Evolutionary conservation across 1,284 basidiomycete genomes (phyloP), one percentile per base, ranked within the genome.

Genomic region (Trichosporon ovoides): DNA sequence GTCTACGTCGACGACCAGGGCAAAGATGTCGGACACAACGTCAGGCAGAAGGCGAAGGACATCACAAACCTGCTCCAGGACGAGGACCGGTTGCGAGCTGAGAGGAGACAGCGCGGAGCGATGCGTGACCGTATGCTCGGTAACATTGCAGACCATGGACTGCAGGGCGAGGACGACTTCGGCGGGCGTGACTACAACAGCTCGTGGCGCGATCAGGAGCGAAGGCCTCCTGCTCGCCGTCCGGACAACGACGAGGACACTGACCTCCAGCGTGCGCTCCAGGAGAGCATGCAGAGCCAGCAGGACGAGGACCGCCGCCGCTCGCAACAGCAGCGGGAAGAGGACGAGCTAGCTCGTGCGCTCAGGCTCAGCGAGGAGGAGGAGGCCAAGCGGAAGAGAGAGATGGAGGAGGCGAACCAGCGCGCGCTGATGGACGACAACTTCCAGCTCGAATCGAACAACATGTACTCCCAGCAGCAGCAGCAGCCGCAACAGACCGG

Each of bases 41-140:
- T 99, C 19, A 87, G 96, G 38, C 95, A 98, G 75, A 99, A 99
- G 80, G 96, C 96, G 12, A 98, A 98, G 77, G 96, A 98, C 71
- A 98, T 99, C 76, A 95, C 93, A 38, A 94, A 94, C 72, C 83
- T 98, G 7, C 83, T 99, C n/a, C 83, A 85, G 73, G 96, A 99
- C 73, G 88, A 97, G 65, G 78, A 82, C 4, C 84, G 94, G 16
- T 82, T 98, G 58, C 84, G 91, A 7, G 86, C 91, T 64, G 93
- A 95, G 76, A 84, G 96, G 43, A 83, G 87, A 36, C 73, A 74
- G 52, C 83, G 95, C 24, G 91, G 93, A 3, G 83, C 84, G 61
- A 98, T 98, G 94, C 85, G 93, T 40, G 92, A 97, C 80, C 86
- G 95, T 18, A 95, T 98, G 92, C 80, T 87, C 55, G 82, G 83